Conservation (phyloP, 805 yeast species). For the Wickerhamiella bombiphila region DNA sequence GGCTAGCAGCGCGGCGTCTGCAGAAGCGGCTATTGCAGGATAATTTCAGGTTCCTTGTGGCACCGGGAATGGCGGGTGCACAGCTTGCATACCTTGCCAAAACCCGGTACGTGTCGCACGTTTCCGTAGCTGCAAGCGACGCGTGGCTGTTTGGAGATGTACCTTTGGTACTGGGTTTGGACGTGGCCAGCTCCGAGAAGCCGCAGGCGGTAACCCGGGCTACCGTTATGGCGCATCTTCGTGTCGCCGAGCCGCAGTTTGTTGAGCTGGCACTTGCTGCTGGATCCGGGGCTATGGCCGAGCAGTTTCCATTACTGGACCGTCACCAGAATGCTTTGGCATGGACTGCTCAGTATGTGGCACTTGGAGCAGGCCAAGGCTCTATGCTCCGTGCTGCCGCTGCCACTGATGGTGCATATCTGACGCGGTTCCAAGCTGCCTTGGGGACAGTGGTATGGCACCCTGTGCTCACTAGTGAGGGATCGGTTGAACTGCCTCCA, state of each 20-base stretch:
- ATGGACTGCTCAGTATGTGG: constrained; percentile 16
- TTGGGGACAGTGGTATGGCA: constrained; percentile 50
- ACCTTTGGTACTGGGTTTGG: constrained; percentile 56
- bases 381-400: constrained; percentile 22
- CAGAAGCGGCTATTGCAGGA: constrained; percentile 41
- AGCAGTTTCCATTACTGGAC: constrained; percentile 10
- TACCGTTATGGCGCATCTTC: constrained; percentile 30
- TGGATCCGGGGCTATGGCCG: constrained; percentile 29
- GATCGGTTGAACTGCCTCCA: constrained; percentile 43
- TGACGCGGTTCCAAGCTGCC: constrained; percentile 50
- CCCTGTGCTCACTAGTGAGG: constrained; percentile 59
- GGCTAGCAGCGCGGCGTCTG: constrained; percentile 21
- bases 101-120: constrained; percentile 46
- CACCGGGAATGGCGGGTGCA: constrained; percentile 70
- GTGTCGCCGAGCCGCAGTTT: constrained; percentile 48
- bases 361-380: constrained; percentile 16
- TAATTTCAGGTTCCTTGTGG: constrained; percentile 51
- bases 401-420: constrained; percentile 16
- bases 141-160: constrained; percentile 44
- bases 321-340: constrained; percentile 7
- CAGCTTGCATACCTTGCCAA: constrained; percentile 60
- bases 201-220: constrained; percentile 29
- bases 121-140: constrained; percentile 73
- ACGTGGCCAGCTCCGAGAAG: constrained; percentile 34
- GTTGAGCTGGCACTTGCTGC: constrained; percentile 62